Conservation (phyloP, 805 yeast species). For the Metschnikowia colocasiae region DNA sequence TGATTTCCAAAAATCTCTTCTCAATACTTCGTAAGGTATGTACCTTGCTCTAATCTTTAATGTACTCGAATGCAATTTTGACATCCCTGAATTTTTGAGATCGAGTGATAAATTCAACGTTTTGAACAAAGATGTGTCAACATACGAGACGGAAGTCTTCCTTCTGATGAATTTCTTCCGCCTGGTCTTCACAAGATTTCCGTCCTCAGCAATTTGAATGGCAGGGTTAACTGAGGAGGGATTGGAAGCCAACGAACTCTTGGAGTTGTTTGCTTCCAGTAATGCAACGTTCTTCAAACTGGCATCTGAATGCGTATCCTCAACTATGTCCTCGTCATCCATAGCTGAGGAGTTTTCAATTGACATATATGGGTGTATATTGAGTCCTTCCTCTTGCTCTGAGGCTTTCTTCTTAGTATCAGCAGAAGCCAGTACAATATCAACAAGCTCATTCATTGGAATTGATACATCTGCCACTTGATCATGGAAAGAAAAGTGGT, state of each 20-base stretch:
- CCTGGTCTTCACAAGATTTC: slow-evolving; percentile 29
- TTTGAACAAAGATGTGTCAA: slow-evolving; percentile 40
- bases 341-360: background rate
- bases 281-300: background rate
- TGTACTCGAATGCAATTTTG: slow-evolving; percentile 45
- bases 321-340: background rate
- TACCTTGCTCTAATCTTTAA: slow-evolving; percentile 61
- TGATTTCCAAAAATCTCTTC: slow-evolving; percentile 67
- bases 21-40: slow-evolving; percentile 59
- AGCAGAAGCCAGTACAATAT: slow-evolving; percentile 15
- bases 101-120: slow-evolving; percentile 38
- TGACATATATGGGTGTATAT: background rate
- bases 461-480: slow-evolving; percentile 66
- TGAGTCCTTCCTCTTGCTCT: slow-evolving; percentile 10
- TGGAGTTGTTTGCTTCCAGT: slow-evolving; percentile 1
- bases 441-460: slow-evolving; percentile 48
- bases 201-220: slow-evolving; percentile 26
- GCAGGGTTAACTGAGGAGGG: slow-evolving; percentile 14
- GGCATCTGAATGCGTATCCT: background rate
- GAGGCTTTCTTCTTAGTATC: slow-evolving; percentile 19
- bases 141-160: slow-evolving; percentile 25
- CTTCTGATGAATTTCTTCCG: slow-evolving; percentile 31
- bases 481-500: slow-evolving; percentile 78
- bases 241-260: slow-evolving; percentile 9
- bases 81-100: slow-evolving; percentile 30